These are phyloP conservation scores for Talaromyces funiculosus DNA, from an alignment of 2,329 filamentous ascomycete species.

Conservation along the genomic window DNA sequence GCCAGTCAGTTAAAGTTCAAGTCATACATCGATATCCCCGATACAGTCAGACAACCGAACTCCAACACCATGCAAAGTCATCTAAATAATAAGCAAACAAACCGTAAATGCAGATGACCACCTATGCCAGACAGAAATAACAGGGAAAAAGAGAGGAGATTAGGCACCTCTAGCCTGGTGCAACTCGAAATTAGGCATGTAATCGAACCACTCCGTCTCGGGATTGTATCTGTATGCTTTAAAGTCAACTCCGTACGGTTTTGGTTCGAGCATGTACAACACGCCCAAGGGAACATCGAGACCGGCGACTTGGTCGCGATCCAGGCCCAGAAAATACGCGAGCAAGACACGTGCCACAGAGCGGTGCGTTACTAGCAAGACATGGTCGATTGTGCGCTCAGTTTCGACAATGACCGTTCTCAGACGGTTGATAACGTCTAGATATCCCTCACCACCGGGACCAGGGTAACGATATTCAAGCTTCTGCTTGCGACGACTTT, in stretches of 20 bases:
- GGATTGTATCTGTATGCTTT: constrained; percentile 91
- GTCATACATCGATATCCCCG: background rate
- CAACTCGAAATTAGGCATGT: constrained; percentile 77
- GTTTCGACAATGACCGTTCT: constrained; percentile 94
- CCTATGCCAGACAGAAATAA: background rate
- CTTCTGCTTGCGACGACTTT: constrained; percentile 75
- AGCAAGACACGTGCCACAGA: constrained; percentile 88
- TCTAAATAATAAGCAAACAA: background rate
- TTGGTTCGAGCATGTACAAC: constrained; percentile 91
- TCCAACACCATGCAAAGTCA: background rate
- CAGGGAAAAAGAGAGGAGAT: background rate
- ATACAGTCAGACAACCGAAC: background rate
- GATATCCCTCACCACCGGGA: constrained; percentile 89
- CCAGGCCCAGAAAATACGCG: constrained; percentile 93
- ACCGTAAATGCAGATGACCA: background rate
- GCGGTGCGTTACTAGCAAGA: constrained; percentile 85
- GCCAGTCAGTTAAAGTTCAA: background rate
- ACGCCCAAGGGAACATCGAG: constrained; percentile 91
- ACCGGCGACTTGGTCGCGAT: constrained; percentile 84
- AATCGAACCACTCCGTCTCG: constrained; percentile 70
- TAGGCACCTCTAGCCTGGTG: constrained; percentile 35
- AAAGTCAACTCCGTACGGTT: constrained; percentile 96
- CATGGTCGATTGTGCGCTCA: constrained; percentile 93
- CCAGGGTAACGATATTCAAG: constrained; percentile 95
- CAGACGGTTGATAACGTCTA: constrained; percentile 93